Evolutionary conservation across 192 early-diverging fungal species (phyloP).

Genomic region (Glomus cerebriforme): DNA sequence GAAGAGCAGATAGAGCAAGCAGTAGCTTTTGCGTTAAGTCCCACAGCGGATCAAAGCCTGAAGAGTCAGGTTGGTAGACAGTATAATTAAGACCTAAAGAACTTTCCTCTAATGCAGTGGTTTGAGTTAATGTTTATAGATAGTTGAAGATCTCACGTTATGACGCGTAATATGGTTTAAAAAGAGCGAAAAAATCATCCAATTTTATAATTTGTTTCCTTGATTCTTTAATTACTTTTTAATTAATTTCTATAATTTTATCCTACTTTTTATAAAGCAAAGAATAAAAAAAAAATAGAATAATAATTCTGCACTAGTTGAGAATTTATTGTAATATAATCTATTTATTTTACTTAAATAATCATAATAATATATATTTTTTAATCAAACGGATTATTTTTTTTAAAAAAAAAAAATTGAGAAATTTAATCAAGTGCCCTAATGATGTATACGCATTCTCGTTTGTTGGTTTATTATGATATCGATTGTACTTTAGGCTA

Average conservation of each 20-base stretch:
- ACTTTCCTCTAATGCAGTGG: neutral
- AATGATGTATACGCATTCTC: neutral
- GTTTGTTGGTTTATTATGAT: conserved; percentile 1
- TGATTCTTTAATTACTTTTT: neutral
- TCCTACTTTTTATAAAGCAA: too few species aligned
- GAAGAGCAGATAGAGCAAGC: conserved; percentile 78
- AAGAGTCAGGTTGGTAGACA: conserved; percentile 69
- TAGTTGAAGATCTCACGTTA: neutral
- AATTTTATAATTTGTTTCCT: neutral
- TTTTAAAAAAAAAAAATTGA: neutral
- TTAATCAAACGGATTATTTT: too few species aligned
- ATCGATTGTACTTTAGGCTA: conserved; percentile 58
- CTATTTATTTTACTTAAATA: neutral
- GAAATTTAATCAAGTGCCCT: neutral
- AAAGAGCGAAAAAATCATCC: neutral
- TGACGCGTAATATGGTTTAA: neutral
- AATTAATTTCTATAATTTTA: neutral
- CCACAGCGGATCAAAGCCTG: conserved; percentile 61
- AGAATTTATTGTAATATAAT: neutral
- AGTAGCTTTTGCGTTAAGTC: conserved; percentile 77
- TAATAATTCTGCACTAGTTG: neutral
- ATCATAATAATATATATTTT: neutral
- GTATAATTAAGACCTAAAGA: neutral
- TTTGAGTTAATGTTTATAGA: neutral
- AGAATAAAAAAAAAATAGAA: neutral